phyloP scores from a whole-genome alignment of 345 rosid genomes.

The thale cress (Arabidopsis thaliana) region DNA sequence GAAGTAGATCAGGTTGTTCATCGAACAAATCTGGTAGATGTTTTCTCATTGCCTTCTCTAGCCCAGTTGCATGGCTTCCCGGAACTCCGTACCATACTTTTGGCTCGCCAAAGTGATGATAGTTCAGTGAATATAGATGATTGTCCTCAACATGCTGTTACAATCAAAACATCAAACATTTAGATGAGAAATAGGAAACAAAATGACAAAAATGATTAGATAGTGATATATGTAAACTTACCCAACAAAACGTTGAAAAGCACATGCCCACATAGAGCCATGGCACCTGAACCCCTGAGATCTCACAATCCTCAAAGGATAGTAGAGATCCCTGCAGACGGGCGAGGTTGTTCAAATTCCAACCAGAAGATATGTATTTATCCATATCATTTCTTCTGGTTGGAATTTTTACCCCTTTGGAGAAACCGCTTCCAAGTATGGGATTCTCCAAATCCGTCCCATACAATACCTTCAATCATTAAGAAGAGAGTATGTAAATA shows the following conservation, averaged over 20 bases:
- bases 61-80: conserved; percentile 66
- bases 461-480: conserved; percentile 58
- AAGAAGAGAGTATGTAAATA: too few relatives aligned
- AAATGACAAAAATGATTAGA: background rate
- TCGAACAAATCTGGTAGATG: conserved; percentile 81
- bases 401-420: conserved; percentile 50
- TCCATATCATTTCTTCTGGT: conserved; percentile 48
- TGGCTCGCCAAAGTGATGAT: conserved; percentile 77
- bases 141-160: conserved; percentile 95
- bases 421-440: conserved; percentile 83
- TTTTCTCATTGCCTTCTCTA: conserved; percentile 75
- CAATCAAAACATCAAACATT: conserved; percentile 3
- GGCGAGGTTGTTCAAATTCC: conserved; percentile 86
- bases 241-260: conserved; percentile 97
- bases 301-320: conserved; percentile 73
- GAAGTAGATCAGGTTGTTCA: conserved; percentile 76
- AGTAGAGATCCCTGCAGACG: conserved; percentile 83
- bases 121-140: conserved; percentile 85
- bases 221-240: conserved; percentile 35
- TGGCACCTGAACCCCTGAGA: conserved; percentile 89
- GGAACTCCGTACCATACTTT: conserved; percentile 98
- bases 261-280: conserved; percentile 98
- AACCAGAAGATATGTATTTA: conserved; percentile 66
- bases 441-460: conserved; percentile 85
- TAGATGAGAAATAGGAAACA: background rate